A percentile compares a stretch with the other conserved stretches of the same genome.
phyloP scores from a whole-genome alignment of 331 rosid species.

The Prunus yedoensis region DNA sequence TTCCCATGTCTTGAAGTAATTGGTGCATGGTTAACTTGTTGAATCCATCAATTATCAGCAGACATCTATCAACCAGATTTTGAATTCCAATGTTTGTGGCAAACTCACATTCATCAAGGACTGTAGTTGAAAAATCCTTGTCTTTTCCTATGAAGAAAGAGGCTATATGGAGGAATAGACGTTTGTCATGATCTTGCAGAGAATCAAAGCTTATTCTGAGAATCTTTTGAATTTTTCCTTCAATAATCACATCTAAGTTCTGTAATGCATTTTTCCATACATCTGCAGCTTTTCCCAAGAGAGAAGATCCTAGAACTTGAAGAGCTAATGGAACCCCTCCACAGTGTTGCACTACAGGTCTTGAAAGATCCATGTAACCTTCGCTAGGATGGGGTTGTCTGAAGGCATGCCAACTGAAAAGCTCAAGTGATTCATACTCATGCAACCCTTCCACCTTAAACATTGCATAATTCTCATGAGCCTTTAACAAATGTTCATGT shows the following conservation, averaged over 20 bases:
- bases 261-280: not conserved
- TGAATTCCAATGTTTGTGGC: not conserved
- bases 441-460: not conserved
- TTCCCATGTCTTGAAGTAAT: constrained; percentile 37
- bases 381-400: too few relatives aligned
- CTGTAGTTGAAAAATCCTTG: not conserved
- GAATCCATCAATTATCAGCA: not conserved
- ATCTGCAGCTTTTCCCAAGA: not conserved
- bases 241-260: not conserved
- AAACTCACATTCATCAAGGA: not conserved
- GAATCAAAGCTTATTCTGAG: constrained; percentile 16
- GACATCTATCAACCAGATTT: not conserved
- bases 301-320: too few relatives aligned
- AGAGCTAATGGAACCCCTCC: too few relatives aligned
- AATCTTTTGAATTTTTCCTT: not conserved
- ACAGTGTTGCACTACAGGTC: too few relatives aligned
- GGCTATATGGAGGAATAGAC: not conserved
- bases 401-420: too few relatives aligned
- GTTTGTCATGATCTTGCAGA: not conserved
- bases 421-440: not conserved
- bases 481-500: not conserved
- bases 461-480: not conserved
- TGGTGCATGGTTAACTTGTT: constrained; percentile 15
- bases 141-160: not conserved
- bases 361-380: too few relatives aligned